Percentiles rank a stretch among this genome's conserved stretches.
These are phyloP conservation scores for Moringa oleifera DNA, from an alignment of 345 rosid genomes.

Conservation along the genomic window DNA sequence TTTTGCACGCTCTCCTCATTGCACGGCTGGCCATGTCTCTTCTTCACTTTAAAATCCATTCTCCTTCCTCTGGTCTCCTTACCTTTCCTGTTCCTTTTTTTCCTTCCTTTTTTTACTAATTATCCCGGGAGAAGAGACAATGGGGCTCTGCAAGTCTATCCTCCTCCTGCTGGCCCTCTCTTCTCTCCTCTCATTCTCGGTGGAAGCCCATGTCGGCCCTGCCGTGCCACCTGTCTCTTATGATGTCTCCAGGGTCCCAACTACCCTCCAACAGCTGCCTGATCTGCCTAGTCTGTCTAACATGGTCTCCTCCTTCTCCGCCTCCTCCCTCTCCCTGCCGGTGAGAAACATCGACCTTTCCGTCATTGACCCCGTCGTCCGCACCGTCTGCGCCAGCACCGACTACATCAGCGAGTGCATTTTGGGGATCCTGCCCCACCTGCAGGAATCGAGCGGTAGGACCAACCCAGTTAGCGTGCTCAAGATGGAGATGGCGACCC, in stretches of 20 bases:
- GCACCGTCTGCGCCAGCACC: conserved; percentile 10
- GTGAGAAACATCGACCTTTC: too few relatives aligned
- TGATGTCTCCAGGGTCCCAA: too few relatives aligned
- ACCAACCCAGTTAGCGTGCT: neutral
- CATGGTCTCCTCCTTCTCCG: neutral
- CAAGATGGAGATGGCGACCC: conserved; percentile 5
- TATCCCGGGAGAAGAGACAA: neutral
- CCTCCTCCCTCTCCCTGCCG: conserved; percentile 1
- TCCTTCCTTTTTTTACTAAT: neutral
- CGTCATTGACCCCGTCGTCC: neutral
- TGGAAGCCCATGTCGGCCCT: neutral
- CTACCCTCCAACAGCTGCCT: too few relatives aligned
- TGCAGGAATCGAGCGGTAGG: neutral
- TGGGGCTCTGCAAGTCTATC: conserved; percentile 21
- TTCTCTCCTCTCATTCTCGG: neutral
- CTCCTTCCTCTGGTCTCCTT: neutral
- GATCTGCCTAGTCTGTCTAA: neutral
- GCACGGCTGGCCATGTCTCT: neutral
- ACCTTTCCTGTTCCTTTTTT: neutral
- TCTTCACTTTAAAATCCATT: neutral
- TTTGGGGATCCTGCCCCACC: conserved; percentile 7
- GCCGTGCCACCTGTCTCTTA: neutral
- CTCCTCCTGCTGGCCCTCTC: conserved; percentile 13
- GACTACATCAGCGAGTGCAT: conserved; percentile 16
- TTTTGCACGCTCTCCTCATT: too few relatives aligned